Evolutionary conservation across 306 rosid species (phyloP), one percentile per base, ranked within the genome.

Genomic region (Casuarina glauca): DNA sequence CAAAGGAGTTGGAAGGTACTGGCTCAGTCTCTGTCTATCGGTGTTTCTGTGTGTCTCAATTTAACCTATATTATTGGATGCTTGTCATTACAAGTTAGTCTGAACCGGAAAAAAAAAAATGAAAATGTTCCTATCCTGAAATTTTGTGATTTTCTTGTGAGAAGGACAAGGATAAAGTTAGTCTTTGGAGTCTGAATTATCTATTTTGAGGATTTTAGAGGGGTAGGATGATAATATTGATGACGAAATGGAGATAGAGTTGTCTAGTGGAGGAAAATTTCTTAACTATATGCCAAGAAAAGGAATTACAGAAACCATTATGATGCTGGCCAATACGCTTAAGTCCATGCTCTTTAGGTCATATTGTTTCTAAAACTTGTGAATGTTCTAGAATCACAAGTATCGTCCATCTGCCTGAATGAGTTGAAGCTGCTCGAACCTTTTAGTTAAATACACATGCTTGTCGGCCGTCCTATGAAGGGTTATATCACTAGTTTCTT

Each of bases 1-100:
- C 76, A 82, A 52, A 80, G 36, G 76, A 66, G 36, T 26, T 87
- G 85, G 85, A 81, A 84, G 90, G 90, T 87, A 88, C 82, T 8
- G 62, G 17, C 62, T 69, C 68, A 72, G 54, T 82, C 19, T 49
- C 17, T 46, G 12, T 51, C 38, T 19, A 3, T 6, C 10, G 6
- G 9, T 19, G 19, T 46, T 4, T 49, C 39, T 19, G 62, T 60
- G 38, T 20, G 26, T 9, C 8, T n/a, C 64, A 45, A 41, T 71
- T 62, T 26, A 26, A 26, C 32, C 32, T 26, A 26, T 26, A 26
- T 26, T 26, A 26, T 49, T 20, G 9, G 6, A 57, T 4, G 58
- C 3, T 57, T 57, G 63, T 57, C 38, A 57, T 20, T 16, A 57
- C 20, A 20, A 2, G 3, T 57, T 20, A 57, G 26, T 20, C 13